Conservation (phyloP, 2,329 filamentous ascomycete genomes). For the Talaromyces marneffei region DNA sequence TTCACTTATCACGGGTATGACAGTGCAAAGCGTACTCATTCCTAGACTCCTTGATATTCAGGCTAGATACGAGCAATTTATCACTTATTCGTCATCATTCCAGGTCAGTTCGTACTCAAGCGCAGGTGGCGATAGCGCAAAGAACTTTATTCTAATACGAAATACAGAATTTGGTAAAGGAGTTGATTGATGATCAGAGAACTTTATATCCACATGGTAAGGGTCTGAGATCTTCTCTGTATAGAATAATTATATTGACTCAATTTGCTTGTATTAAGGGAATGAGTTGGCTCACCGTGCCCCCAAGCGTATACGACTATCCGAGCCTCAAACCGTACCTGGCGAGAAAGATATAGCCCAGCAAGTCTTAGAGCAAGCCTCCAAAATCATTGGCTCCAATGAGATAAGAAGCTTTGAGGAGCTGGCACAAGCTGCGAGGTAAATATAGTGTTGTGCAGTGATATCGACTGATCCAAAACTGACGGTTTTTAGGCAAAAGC, state of each 20-base stretch:
- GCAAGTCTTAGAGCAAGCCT: slow-evolving; percentile 29
- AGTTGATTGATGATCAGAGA: not conserved
- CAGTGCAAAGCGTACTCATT: slow-evolving; percentile 24
- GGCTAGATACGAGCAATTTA: slow-evolving; percentile 17
- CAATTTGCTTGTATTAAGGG: not conserved
- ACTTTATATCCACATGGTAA: slow-evolving; percentile 5
- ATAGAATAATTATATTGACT: not conserved
- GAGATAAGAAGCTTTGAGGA: slow-evolving; percentile 13
- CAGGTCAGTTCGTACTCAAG: slow-evolving; percentile 23
- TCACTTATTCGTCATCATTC: slow-evolving; percentile 25
- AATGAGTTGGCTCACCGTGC: slow-evolving; percentile 17
- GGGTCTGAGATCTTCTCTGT: not conserved
- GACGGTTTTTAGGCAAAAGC: slow-evolving; percentile 37
- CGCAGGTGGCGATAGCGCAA: not conserved
- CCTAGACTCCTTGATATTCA: slow-evolving; percentile 23
- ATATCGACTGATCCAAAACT: not conserved
- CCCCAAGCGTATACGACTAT: slow-evolving; percentile 32
- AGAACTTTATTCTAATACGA: not conserved
- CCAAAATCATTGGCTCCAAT: slow-evolving; percentile 31
- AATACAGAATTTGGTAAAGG: not conserved
- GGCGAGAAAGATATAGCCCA: slow-evolving; percentile 20
- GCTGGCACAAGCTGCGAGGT: slow-evolving; percentile 2
- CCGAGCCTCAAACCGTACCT: slow-evolving; percentile 21
- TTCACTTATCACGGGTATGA: slow-evolving; percentile 18
- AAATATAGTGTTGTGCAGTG: not conserved